Evolutionary conservation across 108 stramenopile genomes (phyloP).

Genomic region (Schizochytrium sp.): DNA sequence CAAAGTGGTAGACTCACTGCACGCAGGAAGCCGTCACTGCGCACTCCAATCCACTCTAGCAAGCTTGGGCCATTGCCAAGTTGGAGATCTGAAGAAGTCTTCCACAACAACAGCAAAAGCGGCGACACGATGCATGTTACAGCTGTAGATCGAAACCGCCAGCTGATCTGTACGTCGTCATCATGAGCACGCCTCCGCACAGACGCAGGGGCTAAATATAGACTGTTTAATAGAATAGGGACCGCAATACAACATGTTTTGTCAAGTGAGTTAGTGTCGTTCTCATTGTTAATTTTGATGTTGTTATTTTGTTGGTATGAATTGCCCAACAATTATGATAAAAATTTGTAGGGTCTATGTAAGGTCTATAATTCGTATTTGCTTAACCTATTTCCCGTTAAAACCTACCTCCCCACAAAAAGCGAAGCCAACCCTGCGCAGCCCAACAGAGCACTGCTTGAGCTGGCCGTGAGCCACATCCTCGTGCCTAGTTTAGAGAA

Average conservation of each 20-base stretch:
- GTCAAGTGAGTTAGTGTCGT: not conserved
- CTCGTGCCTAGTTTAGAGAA: not conserved
- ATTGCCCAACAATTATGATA: too few relatives aligned
- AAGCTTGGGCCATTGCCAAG: not conserved
- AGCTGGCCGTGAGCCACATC: conserved; percentile 49
- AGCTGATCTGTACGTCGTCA: conserved; percentile 53
- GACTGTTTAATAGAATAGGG: not conserved
- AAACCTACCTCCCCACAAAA: conserved; percentile 56
- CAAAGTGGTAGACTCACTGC: not conserved
- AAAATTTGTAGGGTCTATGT: too few relatives aligned
- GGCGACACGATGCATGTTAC: conserved; percentile 29
- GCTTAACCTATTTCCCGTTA: not conserved
- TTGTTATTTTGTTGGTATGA: too few relatives aligned
- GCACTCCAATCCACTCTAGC: conserved; percentile 10
- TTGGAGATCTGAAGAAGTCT: not conserved
- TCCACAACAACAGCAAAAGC: not conserved
- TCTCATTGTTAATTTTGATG: not conserved
- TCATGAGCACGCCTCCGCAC: conserved; percentile 45
- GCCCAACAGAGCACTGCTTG: conserved; percentile 14
- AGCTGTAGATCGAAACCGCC: conserved; percentile 45
- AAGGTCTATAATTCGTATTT: too few relatives aligned
- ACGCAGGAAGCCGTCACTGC: not conserved
- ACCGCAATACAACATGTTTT: not conserved
- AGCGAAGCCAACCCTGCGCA: conserved; percentile 28
- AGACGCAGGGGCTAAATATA: not conserved